Evolutionary conservation across 768 basidiomycete genomes (phyloP).

Genomic region (Phylloporus arenicola): DNA sequence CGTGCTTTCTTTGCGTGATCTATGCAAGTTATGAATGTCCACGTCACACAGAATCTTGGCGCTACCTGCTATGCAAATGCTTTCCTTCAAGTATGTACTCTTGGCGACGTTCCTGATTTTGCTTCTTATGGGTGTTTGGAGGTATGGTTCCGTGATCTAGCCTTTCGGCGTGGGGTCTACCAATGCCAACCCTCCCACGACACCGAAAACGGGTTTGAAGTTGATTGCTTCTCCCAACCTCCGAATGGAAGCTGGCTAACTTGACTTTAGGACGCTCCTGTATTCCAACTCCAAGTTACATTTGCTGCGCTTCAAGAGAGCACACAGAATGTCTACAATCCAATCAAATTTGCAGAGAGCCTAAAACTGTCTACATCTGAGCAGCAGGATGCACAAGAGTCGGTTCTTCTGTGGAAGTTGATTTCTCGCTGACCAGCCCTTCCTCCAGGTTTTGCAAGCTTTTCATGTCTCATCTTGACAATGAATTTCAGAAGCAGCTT

Average conservation of each 20-base stretch:
- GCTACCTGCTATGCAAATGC: slow-evolving; percentile 98
- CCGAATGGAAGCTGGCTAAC: neutral
- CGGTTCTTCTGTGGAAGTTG: slow-evolving; percentile 19
- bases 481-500: slow-evolving; percentile 81
- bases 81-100: slow-evolving; percentile 67
- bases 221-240: slow-evolving; percentile 18
- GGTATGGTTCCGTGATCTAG: slow-evolving; percentile 89
- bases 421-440: slow-evolving; percentile 1
- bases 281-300: slow-evolving; percentile 71
- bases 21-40: slow-evolving; percentile 1
- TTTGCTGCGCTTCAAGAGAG: slow-evolving; percentile 84
- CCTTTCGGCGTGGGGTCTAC: slow-evolving; percentile 82
- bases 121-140: slow-evolving; percentile 27
- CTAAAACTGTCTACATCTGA: slow-evolving; percentile 74
- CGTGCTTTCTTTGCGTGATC: neutral
- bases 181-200: slow-evolving; percentile 58
- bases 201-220: slow-evolving; percentile 39
- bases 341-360: slow-evolving; percentile 78
- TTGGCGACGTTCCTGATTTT: neutral
- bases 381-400: slow-evolving; percentile 98
- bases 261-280: slow-evolving; percentile 58
- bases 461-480: slow-evolving; percentile 84
- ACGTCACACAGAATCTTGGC: slow-evolving; percentile 70
- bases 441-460: slow-evolving; percentile 80
- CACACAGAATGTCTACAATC: slow-evolving; percentile 69